Conservation (phyloP, 768 basidiomycete genomes). For the Cystobasidium tubakii region DNA sequence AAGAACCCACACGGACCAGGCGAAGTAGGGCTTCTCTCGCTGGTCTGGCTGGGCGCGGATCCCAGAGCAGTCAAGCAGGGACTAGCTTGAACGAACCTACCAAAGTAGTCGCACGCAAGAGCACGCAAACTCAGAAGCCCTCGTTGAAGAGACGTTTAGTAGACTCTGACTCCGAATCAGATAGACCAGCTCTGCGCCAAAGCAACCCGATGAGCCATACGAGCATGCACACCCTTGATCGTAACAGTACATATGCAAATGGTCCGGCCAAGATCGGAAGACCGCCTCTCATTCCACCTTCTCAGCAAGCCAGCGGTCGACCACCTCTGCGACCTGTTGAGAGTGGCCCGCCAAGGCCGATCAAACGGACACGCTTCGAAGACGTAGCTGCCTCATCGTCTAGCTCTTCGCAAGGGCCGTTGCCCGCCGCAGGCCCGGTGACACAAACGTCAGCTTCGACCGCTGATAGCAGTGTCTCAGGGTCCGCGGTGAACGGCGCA, state of each 20-base stretch:
- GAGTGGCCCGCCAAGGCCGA: not conserved
- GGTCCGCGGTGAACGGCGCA: too few species aligned
- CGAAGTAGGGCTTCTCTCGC: not conserved
- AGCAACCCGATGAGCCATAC: constrained; percentile 6
- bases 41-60: not conserved
- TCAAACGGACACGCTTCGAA: not conserved
- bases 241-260: not conserved
- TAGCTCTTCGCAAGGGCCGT: not conserved
- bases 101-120: not conserved
- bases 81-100: not conserved
- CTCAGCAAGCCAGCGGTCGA: not conserved
- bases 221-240: not conserved
- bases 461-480: not conserved
- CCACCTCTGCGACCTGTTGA: not conserved
- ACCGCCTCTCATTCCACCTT: constrained; percentile 4
- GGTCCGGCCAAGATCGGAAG: not conserved
- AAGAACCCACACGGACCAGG: not conserved
- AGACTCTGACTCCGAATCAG: not conserved
- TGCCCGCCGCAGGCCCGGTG: not conserved
- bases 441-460: not conserved
- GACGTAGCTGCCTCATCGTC: not conserved
- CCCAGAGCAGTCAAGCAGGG: not conserved
- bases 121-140: not conserved
- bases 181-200: not conserved
- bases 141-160: not conserved